Evolutionary conservation across 1,284 basidiomycete genomes (phyloP).

Genomic region (Jaminaea rosea): DNA sequence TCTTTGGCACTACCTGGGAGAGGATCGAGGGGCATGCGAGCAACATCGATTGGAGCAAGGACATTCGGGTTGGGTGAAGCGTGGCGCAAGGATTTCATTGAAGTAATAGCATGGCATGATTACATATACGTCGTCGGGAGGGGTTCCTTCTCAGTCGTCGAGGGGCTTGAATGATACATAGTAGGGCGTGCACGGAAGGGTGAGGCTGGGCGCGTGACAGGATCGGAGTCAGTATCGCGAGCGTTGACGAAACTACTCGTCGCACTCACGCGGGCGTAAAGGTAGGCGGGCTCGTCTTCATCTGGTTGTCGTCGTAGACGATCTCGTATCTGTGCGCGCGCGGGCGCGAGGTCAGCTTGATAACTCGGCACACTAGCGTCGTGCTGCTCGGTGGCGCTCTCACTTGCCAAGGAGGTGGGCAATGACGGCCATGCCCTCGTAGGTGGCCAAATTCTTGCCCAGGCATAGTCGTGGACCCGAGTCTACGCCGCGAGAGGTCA

Average conservation of each 20-base stretch:
- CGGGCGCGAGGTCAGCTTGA: background rate
- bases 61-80: no score
- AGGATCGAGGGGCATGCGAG: constrained; percentile 22
- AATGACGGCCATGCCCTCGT: constrained; percentile 19
- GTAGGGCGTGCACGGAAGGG: background rate
- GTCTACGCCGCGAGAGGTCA: background rate
- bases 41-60: constrained; percentile 18
- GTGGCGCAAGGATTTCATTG: no score
- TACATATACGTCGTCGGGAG: no score
- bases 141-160: no score
- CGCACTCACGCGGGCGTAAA: no score
- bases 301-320: background rate
- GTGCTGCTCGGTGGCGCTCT: background rate
- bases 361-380: background rate
- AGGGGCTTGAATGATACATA: background rate
- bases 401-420: constrained; percentile 3
- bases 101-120: no score
- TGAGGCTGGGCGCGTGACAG: background rate
- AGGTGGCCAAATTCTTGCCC: constrained; percentile 32
- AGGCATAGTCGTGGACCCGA: constrained; percentile 36
- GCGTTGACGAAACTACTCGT: no score
- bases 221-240: no score
- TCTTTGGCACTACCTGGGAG: constrained; percentile 37
- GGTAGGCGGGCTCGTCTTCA: background rate
- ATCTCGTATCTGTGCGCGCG: background rate